phyloP scores from a whole-genome alignment of 768 basidiomycete species.

The Mycena pura region DNA sequence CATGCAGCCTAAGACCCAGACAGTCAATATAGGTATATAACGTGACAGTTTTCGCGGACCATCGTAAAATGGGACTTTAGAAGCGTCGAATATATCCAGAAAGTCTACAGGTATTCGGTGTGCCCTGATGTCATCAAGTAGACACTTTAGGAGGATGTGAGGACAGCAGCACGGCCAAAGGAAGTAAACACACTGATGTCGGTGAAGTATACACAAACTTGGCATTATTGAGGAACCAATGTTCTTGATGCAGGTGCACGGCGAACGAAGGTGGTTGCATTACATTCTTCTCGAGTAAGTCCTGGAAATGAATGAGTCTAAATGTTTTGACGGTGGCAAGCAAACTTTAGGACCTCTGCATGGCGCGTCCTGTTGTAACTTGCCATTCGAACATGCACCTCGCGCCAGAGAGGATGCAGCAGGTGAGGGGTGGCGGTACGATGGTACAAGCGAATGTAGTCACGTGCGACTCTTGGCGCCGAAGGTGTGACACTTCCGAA shows the following conservation, averaged over 20 bases:
- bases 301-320: slow-evolving; percentile 37
- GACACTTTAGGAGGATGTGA: slow-evolving; percentile 51
- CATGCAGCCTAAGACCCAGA: slow-evolving; percentile 68
- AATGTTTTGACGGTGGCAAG: neutral
- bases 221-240: slow-evolving; percentile 84
- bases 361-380: slow-evolving; percentile 78
- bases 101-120: slow-evolving; percentile 88
- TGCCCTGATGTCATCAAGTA: slow-evolving; percentile 84
- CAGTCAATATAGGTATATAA: neutral
- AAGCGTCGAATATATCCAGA: slow-evolving; percentile 77
- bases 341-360: slow-evolving; percentile 39
- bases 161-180: neutral
- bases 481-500: no score
- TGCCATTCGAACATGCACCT: slow-evolving; percentile 51
- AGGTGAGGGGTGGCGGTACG: slow-evolving; percentile 14
- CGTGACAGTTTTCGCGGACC: slow-evolving; percentile 51
- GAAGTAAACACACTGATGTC: slow-evolving; percentile 54
- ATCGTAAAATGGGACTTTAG: slow-evolving; percentile 82
- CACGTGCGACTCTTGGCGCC: no score
- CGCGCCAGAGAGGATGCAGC: slow-evolving; percentile 11
- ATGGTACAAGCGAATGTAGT: slow-evolving; percentile 6
- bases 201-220: slow-evolving; percentile 85
- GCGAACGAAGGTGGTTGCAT: slow-evolving; percentile 74
- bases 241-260: slow-evolving; percentile 77
- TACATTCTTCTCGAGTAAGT: slow-evolving; percentile 65